Evolutionary conservation across 192 early-diverging fungal genomes (phyloP), one percentile per base, ranked within the genome.

Genomic region (Lunasporangiospora selenospora): DNA sequence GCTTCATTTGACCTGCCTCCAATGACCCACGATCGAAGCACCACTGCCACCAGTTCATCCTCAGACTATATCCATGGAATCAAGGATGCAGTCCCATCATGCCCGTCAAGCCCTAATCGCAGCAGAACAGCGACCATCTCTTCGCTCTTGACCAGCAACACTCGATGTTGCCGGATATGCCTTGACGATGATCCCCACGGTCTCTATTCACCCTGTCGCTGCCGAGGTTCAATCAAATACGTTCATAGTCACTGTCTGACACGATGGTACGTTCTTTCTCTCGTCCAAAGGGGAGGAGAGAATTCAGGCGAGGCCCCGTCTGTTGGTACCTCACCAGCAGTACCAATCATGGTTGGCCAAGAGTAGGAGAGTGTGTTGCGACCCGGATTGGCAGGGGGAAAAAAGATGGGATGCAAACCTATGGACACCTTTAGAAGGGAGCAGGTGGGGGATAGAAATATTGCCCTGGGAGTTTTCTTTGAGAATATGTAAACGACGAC

Each of bases 201-300:
- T 32, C 49, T 73, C 0, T 73, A 73, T 31, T 73, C 69, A 7
- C 69, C 69, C 0, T 73, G 69, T 26, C 53, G 61, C 5, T 73
- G 69, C 37, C 59, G 69, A 32, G 69, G 69, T 9, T 73, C 69
- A n/a, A 73, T 63, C 48, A 73, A 73, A 37, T 73, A 63, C 53
- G 69, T 73, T 2, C 69, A 73, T 37, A 62, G 59, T 24, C 69
- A 73, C 41, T 73, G 69, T 32, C 41, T 73, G 18, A 73, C 60
- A 36, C 69, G 69, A 9, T 73, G 69, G 69, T 73, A 58, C 31
- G 59, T 38, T 7, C 15, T 7, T 38, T 7, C 15, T 38, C 37
- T 38, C 15, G 37, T 15, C 15, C 8, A 38, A 7, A 10, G 37
- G 15, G 8, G 15, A 19, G n/a, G n/a, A n/a, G n/a, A n/a, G n/a